A percentile compares a stretch with the other conserved stretches of the same genome.
Conservation (phyloP, 2,329 filamentous ascomycete genomes). For the Colletotrichum nymphaeae region DNA sequence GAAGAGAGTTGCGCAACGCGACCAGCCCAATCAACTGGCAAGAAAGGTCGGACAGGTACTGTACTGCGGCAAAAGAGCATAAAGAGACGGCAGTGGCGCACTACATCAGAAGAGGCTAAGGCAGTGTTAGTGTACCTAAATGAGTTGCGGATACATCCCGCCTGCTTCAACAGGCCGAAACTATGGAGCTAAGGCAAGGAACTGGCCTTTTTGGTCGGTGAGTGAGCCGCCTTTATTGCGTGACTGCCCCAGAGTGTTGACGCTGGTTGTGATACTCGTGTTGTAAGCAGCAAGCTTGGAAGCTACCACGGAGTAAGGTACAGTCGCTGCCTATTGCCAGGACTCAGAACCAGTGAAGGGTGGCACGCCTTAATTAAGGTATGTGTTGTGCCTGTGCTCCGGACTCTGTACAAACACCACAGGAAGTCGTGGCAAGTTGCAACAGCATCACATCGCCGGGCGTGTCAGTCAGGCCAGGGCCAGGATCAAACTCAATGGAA, state of each 20-base stretch:
- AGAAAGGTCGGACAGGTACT: background rate
- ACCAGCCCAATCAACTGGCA: background rate
- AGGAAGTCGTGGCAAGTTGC: background rate
- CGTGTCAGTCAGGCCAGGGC: too few relatives aligned
- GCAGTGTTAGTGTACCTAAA: background rate
- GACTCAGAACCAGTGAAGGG: too few relatives aligned
- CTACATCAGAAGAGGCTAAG: background rate
- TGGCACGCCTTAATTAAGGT: background rate
- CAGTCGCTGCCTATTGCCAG: too few relatives aligned
- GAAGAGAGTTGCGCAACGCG: background rate
- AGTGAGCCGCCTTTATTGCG: background rate
- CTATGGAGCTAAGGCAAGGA: background rate
- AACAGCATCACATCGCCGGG: background rate
- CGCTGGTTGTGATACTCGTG: background rate
- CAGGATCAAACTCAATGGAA: background rate
- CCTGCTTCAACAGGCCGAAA: background rate
- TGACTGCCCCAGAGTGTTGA: too few relatives aligned
- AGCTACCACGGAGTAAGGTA: background rate
- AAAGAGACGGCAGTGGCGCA: background rate
- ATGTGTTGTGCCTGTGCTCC: background rate
- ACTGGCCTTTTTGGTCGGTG: background rate
- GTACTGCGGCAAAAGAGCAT: background rate
- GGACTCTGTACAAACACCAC: background rate
- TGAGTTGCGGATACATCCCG: conserved; percentile 1
- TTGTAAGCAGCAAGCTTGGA: too few relatives aligned